Evolutionary conservation across 2,329 filamentous ascomycete species (phyloP), one percentile per base, ranked within the genome.

Genomic region (Pestalotiopsis sp.): DNA sequence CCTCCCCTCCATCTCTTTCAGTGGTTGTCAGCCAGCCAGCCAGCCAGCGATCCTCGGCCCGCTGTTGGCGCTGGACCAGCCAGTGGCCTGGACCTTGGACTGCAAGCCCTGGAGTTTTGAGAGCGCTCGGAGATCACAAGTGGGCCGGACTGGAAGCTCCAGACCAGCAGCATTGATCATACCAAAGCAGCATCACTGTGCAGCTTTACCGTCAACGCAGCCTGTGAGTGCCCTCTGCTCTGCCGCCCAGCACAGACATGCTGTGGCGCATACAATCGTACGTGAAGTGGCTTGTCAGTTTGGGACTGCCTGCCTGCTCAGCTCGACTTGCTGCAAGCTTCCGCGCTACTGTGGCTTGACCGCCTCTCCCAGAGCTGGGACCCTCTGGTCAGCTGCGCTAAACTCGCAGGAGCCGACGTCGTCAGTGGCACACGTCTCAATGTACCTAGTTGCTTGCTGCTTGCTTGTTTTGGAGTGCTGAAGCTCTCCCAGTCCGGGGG

Each of bases 321-420:
- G 26, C 26, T 30, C 26, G 26, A 30, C 40, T 52, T 52, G 44
- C 17, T 52, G 44, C 20, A n/a, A 17, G 44, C 20, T 52, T n/a
- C 17, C 7, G 17, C 5, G 17, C 5, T 9, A n/a, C 7, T 52
- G 44, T 52, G 44, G 44, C 44, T 52, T 52, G 44, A 52, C 56
- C 56, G 56, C 56, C 35, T 26, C 56, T 22, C 24, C 24, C 11
- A 44, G 40, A 44, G 26, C 22, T 38, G 17, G 58, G 58, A 35
- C 30, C 58, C 24, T 39, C 30, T 20, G 57, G n/a, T 35, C 24
- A 38, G 58, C 58, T 61, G 58, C 30, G 24, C 58, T 61, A 35
- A 35, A 35, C 58, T 20, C 38, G 58, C 58, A 61, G 26, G 44
- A 52, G 35, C 26, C 58, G 58, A 61, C 58, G 58, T 61, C 58